phyloP scores from a whole-genome alignment of 2,329 filamentous ascomycete genomes.

The Apiospora malaysiana region DNA sequence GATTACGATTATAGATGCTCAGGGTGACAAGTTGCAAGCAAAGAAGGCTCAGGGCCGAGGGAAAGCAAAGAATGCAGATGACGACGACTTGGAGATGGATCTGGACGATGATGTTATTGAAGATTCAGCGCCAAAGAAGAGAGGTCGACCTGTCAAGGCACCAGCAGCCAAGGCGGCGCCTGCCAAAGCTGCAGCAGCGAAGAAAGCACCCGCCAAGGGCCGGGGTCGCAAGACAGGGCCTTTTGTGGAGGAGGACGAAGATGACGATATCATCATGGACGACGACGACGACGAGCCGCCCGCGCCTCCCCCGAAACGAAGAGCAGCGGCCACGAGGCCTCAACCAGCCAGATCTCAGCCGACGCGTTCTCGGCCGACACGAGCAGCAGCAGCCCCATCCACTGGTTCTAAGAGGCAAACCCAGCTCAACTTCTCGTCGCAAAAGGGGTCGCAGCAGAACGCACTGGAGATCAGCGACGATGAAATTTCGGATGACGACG shows the following conservation, averaged over 20 bases:
- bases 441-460: constrained; percentile 51
- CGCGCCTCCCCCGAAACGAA: constrained; percentile 46
- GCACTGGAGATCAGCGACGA: constrained; percentile 69
- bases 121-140: constrained; percentile 46
- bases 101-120: constrained; percentile 35
- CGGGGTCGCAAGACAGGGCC: constrained; percentile 49
- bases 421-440: constrained; percentile 56
- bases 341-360: constrained; percentile 42
- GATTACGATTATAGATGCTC: constrained; percentile 53
- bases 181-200: constrained; percentile 49
- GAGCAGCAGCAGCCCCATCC: constrained; percentile 25
- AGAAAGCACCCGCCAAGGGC: constrained; percentile 45
- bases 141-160: constrained; percentile 51
- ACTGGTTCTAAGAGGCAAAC: constrained; percentile 49
- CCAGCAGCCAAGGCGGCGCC: constrained; percentile 45
- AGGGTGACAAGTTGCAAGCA: constrained; percentile 41
- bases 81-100: constrained; percentile 22
- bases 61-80: constrained; percentile 33
- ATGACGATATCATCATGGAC: constrained; percentile 58
- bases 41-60: constrained; percentile 42
- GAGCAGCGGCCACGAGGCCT: constrained; percentile 34
- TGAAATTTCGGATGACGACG: constrained; percentile 68
- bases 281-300: constrained; percentile 48
- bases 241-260: constrained; percentile 46
- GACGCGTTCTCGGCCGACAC: constrained; percentile 27